Evolutionary conservation across 192 early-diverging fungal species (phyloP), one percentile per base, ranked within the genome.

Genomic region (Rhizoclosmatium globosum): DNA sequence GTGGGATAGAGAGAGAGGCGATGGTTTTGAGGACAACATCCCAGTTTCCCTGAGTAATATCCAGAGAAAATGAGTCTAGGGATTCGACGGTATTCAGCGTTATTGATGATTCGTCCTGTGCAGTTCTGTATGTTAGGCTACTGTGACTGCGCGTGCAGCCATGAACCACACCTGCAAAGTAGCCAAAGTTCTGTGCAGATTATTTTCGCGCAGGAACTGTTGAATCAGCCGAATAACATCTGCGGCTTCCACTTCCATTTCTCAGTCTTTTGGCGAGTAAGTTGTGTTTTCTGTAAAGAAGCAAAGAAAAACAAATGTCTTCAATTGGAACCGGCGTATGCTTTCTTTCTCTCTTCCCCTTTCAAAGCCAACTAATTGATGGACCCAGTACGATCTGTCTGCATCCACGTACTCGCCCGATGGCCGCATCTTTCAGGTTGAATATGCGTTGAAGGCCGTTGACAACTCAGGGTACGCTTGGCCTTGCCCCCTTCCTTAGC

Each of bases 361-460:
- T 31, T 31, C 31, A 31, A 31, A 31, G 31, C 31, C 31, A 31
- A 31, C 31, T 31, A 31, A 39, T 19, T 7, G 7, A 19, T 39
- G 60, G 44, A 3, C 48, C n/a, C 68, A 79, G 79, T 99, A 99
- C 82, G 98, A 99, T 86, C 89, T 99, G 64, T 97, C 95, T 43
- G 93, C 96, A 47, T 96, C 96, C 80, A 99, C 98, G 44, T 99
- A 99, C 84, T 98, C 98, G 46, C 97, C 97, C 45, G 98, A 99
- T 86, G 98, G 98, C 69, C 93, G 97, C 68, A 93, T 99, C 75
- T 99, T 98, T 88, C 98, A 99, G 87, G 94, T 99, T 48, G 98
- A 99, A 88, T 99, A 99, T 82, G 98, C 98, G 46, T 84, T 89
- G 74, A 99, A 99, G 84, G 97, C 98, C 48, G 97, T 99, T 11